Conservation (phyloP, 2,329 filamentous ascomycete species). For the Hymenoscyphus linearis region DNA sequence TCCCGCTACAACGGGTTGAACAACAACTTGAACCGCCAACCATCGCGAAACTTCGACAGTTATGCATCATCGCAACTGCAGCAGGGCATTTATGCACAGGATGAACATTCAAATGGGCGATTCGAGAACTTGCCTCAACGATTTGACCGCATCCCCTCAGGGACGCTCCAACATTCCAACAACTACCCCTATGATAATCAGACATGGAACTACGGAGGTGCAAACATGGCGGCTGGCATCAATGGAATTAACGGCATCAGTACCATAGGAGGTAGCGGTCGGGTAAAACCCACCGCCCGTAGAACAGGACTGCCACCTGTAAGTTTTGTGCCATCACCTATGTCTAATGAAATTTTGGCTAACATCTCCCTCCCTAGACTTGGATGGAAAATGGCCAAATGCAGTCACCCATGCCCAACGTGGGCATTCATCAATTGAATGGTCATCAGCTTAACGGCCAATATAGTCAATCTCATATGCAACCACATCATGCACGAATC, state of each 20-base stretch:
- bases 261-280: slow-evolving; percentile 57
- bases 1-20: slow-evolving; percentile 37
- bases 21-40: slow-evolving; percentile 55
- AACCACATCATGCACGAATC: slow-evolving; percentile 16
- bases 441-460: slow-evolving; percentile 32
- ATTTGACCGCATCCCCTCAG: slow-evolving; percentile 23
- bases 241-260: slow-evolving; percentile 59
- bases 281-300: slow-evolving; percentile 50
- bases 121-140: slow-evolving; percentile 42
- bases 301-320: slow-evolving; percentile 67
- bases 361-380: slow-evolving; percentile 38
- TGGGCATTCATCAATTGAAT: slow-evolving; percentile 32
- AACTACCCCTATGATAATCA: slow-evolving; percentile 65
- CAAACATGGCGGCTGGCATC: slow-evolving; percentile 47
- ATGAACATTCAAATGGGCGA: slow-evolving; percentile 50
- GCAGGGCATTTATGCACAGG: slow-evolving; percentile 64
- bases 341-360: neutral
- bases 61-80: slow-evolving; percentile 41
- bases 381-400: slow-evolving; percentile 55
- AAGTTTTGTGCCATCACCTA: slow-evolving; percentile 33
- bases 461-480: slow-evolving; percentile 19
- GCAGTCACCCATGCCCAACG: slow-evolving; percentile 39
- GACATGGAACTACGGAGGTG: slow-evolving; percentile 69
- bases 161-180: slow-evolving; percentile 41
- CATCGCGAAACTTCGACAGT: slow-evolving; percentile 73